Evolutionary conservation across 805 yeast species (phyloP), one percentile per base, ranked within the genome.

Genomic region (Metschnikowia drakensbergensis): DNA sequence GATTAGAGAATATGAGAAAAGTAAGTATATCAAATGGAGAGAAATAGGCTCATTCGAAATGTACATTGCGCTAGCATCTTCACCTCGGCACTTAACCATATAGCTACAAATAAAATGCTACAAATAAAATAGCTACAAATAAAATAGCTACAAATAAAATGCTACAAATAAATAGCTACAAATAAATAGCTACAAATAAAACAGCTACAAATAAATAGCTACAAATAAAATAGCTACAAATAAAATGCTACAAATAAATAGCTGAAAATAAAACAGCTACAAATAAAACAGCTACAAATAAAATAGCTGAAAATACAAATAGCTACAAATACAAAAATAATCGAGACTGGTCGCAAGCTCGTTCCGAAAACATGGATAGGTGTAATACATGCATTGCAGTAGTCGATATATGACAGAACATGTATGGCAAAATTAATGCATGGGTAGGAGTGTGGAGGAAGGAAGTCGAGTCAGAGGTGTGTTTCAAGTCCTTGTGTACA

Each of bases 1-100:
- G 97, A 91, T 62, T 51, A 48, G 50, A 17, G 26, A 26, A 17
- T 9, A 9, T 10, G 26, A 82, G 77, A 43, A 63, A 37, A 13
- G 23, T n/a, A 29, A 22, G 22, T 11, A 5, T 3, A 23, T 7
- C 25, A 43, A 11, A 22, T n/a, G 25, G 22, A 25, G 8, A 23
- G 37, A 11, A 36, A 22, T 13, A 28, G 41, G 41, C 23, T 32
- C 32, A 33, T 37, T 13, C 13, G 25, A 27, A 13, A 5, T 28
- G 22, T 9, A 27, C 25, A 37, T 13, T n/a, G 29, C 41, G 23
- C n/a, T 5, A 37, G 23, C 25, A 37, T n/a, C 32, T 27, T 23
- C 25, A 23, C 4, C 13, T 13, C n/a, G 28, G 17, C n/a, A 3
- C 10, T 27, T 27, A 32, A 37, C 4, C 13, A 10, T 11, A 26